Base-by-base conservation (phyloP, 345 rosid genomes). In the Ailanthus altissimus region DNA sequence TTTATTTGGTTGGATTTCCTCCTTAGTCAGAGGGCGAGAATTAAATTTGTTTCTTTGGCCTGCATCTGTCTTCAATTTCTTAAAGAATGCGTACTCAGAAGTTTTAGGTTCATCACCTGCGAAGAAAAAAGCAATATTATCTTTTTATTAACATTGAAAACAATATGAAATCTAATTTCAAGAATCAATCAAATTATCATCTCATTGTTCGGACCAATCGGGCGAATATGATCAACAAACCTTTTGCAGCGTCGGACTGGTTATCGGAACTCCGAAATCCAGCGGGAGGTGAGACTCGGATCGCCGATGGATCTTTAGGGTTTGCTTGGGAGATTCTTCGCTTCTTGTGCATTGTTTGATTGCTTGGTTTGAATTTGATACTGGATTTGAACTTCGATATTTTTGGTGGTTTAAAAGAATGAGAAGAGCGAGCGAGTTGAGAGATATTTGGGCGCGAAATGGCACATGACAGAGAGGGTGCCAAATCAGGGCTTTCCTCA, bases 61-160 rank as follows among this genome's bases (percentile, higher is more conserved):
- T 14, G 83, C 83, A 53, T 70, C 67, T 32, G 84, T 88, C 83
- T 90, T 90, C 36, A 92, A 71, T 79, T 90, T 89, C 81, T 88
- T 88, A 68, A 92, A 92, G 82, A 86, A 92, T 20, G 96, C 95
- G 72, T 79, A 89, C 85, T 94, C 94, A 3, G 96, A 88, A 66
- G 95, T 92, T 79, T 90, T 92, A 9, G 98, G 88, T 53, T 81
- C 87, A 82, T 75, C 69, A 68, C 84, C 97, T 89, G 88, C 85
- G 70, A 23, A 67, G 38, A 32, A 65, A 67, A 76, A 51, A 16
- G n/a, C 2, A 54, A 26, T 21, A 51, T 65, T 12, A 10, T 7
- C 47, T 60, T 63, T 54, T 23, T 32, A 38, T 47, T 8, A 9
- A 8, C 50, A 14, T 45, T 6, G 0, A 60, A 57, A 53, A 23